Evolutionary conservation across 2,329 filamentous ascomycete genomes (phyloP), one percentile per base, ranked within the genome.

Genomic region (Elsinoe arachidis): DNA sequence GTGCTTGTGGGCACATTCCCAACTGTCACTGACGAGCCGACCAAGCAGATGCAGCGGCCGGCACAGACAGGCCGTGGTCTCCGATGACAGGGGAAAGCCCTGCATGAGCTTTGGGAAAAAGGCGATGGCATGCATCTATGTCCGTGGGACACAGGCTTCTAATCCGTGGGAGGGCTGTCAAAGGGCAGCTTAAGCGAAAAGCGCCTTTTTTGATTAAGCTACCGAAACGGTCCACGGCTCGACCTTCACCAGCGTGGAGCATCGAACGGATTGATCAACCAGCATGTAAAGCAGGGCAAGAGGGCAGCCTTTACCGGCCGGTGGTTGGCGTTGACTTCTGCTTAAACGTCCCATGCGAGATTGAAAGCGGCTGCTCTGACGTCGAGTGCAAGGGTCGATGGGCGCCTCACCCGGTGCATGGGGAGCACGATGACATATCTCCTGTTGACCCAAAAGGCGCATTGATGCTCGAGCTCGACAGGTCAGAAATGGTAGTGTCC

Each of bases 341-440:
- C 54, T 56, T 56, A 47, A 56, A 49, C 54, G 54, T 46, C 30
- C 41, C 39, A 33, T 23, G 41, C 54, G 54, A 56, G 41, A 56
- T 56, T 56, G 30, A 47, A 35, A 34, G 54, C 54, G 49, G 49
- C 33, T 37, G 26, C 49, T 38, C 49, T 53, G 49, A 53, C 49
- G 49, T 53, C 49, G 11, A 11, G 49, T 17, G 17, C 21, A 26
- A 34, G 46, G 46, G 26, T 35, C 46, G 17, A 33, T 37, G 30
- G 49, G 38, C 49, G 49, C 49, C 49, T 53, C 33, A 34, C 23
- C 17, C 49, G 23, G 9, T 23, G 34, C n/a, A 34, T 53, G 11
- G 49, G 23, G 49, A 53, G 33, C 49, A 37, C 17, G 49, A 38
- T 34, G 34, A 49, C 44, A 49, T 19, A 5, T n/a, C 23, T 49